Evolutionary conservation across 139 green algal genomes (phyloP).

Genomic region (Chlamydomonas applanata): DNA sequence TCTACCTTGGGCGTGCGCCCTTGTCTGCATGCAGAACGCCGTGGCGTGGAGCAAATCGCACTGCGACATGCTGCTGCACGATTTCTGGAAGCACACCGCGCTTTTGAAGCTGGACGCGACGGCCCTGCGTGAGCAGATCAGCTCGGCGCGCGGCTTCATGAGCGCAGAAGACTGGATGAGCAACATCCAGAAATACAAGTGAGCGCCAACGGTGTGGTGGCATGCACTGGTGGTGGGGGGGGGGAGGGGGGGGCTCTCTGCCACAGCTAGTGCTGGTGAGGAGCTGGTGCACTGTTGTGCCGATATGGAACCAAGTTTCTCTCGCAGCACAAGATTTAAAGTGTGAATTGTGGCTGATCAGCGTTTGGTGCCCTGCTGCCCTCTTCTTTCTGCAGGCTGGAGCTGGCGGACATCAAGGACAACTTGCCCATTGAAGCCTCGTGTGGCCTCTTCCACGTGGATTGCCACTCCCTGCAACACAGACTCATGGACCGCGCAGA

Average conservation of each 20-base stretch:
- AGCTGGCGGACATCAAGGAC: constrained; percentile 12
- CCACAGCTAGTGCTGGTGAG: too few relatives aligned
- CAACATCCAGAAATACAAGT: constrained; percentile 28
- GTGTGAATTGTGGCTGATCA: too few relatives aligned
- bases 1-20: too few relatives aligned
- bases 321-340: too few relatives aligned
- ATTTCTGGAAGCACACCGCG: constrained; percentile 12
- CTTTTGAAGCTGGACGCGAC: constrained; percentile 12
- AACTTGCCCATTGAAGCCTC: constrained; percentile 26
- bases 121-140: constrained; percentile 15
- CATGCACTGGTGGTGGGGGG: too few relatives aligned
- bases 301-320: too few relatives aligned
- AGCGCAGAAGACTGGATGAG: constrained; percentile 19
- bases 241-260: too few relatives aligned
- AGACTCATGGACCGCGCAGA: constrained; percentile 8
- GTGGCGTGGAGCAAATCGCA: not conserved
- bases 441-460: constrained; percentile 27
- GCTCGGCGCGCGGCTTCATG: constrained; percentile 3
- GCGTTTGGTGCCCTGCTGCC: too few relatives aligned
- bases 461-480: constrained; percentile 21
- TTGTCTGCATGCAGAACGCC: too few relatives aligned
- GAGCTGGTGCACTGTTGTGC: constrained; percentile 5
- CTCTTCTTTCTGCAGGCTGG: not conserved
- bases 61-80: constrained; percentile 27
- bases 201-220: too few relatives aligned